Evolutionary conservation across 345 rosid genomes (phyloP), one percentile per base, ranked within the genome.

Genomic region (Salix brachista): DNA sequence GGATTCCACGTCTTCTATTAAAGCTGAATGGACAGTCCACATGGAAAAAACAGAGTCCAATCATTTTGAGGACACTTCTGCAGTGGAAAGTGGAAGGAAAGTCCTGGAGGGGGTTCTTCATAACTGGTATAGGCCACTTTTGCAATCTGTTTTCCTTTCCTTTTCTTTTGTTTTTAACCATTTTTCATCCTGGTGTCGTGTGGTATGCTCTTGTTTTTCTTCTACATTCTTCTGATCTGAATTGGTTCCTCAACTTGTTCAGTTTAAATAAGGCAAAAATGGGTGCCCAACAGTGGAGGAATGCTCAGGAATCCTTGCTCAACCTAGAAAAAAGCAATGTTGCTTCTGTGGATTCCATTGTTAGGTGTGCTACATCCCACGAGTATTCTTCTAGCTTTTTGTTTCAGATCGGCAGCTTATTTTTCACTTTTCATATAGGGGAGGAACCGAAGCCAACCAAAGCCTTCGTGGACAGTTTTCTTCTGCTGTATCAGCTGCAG

Each of bases 261-360:
- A 96, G 99, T 79, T 80, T 90, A 89, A 83, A 80, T 76, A 94
- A 90, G 88, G 89, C 94, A 32, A 85, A 86, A 83, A 83, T 87
- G 90, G 96, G 96, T 28, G 87, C 90, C 60, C 88, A 88, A 39
- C 98, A 92, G 69, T 96, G 99, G 99, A 87, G 80, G 80, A 85
- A 89, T 75, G 97, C 97, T 77, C 95, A 90, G 84, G 97, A 90
- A 78, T 94, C 97, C 78, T 81, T 96, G 85, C 87, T 92, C 73
- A 79, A 83, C 77, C 85, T 92, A 77, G 99, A 96, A 82, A 86
- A 86, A 78, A 80, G 87, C 80, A 94, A 91, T 48, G 97, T 96
- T 68, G 91, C 88, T 83, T 92, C 99, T 48, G 94, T 94, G 69
- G 89, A 90, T 80, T 91, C 97, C 37, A 90, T 96, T 76, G 90